Percentiles rank a stretch among this genome's conserved stretches.
Conservation (phyloP, 495 filamentous ascomycete species). For the Poronia punctata region DNA sequence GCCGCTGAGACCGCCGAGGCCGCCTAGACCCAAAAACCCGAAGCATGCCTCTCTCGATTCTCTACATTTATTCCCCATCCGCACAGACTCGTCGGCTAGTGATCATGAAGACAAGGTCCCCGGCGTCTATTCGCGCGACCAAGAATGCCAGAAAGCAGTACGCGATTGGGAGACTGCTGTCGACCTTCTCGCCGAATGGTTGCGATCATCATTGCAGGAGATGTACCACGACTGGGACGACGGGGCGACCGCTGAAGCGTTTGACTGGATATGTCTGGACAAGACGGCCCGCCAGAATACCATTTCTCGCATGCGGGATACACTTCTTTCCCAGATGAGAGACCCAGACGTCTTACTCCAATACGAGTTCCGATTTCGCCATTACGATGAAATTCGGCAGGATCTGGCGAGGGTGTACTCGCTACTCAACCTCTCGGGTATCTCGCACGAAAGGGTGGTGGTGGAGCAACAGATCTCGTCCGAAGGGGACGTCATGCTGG, state of each 20-base stretch:
- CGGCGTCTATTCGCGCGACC: background rate
- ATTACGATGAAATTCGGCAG: conserved; percentile 20
- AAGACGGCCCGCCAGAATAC: conserved; percentile 17
- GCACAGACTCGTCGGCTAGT: background rate
- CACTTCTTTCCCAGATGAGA: conserved; percentile 24
- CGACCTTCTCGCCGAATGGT: conserved; percentile 18
- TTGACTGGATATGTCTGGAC: conserved; percentile 20
- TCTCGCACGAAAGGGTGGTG: conserved; percentile 11
- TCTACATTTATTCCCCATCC: background rate
- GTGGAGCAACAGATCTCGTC: conserved; percentile 18
- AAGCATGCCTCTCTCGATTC: background rate
- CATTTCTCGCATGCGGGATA: conserved; percentile 26
- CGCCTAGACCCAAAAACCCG: background rate
- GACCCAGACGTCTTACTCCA: conserved; percentile 19
- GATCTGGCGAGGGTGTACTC: conserved; percentile 11
- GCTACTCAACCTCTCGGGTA: conserved; percentile 15
- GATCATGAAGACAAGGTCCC: background rate
- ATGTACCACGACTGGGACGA: conserved; percentile 26
- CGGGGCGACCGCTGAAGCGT: conserved; percentile 18
- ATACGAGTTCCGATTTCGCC: conserved; percentile 19
- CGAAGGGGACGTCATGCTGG: conserved; percentile 29
- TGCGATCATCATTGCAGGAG: conserved; percentile 20
- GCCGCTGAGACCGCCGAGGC: background rate
- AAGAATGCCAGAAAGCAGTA: conserved; percentile 18
- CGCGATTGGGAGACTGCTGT: conserved; percentile 26